These are phyloP conservation scores for Diaporthe velutina DNA, from an alignment of 2,329 filamentous ascomycete genomes.

Conservation along the genomic window DNA sequence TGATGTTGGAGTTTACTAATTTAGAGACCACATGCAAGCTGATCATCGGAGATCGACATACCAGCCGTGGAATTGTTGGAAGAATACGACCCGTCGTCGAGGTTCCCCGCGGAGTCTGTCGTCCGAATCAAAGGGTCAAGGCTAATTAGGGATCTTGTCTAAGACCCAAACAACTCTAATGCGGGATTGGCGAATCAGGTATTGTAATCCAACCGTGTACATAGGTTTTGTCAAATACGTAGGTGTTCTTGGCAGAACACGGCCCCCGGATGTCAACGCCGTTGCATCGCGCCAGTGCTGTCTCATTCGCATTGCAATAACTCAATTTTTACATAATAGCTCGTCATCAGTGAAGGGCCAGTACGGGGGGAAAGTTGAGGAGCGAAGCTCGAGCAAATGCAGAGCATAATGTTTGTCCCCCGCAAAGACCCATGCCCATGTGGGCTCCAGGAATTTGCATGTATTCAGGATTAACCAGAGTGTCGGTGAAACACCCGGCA, in stretches of 20 bases:
- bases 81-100: neutral
- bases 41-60: neutral
- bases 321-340: slow-evolving; percentile 8
- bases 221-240: too few species aligned
- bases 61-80: neutral
- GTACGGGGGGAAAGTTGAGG: neutral
- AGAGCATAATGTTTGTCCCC: neutral
- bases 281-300: neutral
- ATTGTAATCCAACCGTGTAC: neutral
- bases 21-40: slow-evolving; percentile 8
- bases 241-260: neutral
- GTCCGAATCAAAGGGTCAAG: neutral
- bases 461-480: neutral
- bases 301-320: slow-evolving; percentile 17
- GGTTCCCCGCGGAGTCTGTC: neutral
- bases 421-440: neutral
- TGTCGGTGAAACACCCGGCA: neutral
- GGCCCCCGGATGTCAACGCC: neutral
- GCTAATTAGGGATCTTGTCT: neutral
- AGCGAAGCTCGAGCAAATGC: neutral
- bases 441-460: neutral
- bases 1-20: neutral
- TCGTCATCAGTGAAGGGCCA: neutral
- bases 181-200: neutral
- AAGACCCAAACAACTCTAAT: neutral